Conservation (phyloP, 176 grass and related monocot genomes). For the Microstegium vimineum region DNA sequence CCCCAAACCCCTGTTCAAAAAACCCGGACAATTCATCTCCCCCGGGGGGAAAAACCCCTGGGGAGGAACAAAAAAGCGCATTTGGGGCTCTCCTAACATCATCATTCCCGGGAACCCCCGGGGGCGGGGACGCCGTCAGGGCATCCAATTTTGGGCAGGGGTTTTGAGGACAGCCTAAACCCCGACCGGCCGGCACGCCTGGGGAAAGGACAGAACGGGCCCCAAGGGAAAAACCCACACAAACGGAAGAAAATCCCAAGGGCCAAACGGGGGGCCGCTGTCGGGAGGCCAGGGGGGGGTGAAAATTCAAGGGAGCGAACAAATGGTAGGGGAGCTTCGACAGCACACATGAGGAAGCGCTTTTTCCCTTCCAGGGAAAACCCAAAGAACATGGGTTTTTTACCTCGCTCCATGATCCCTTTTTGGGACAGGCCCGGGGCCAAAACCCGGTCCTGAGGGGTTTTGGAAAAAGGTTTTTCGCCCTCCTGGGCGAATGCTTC, state of each 20-base stretch:
- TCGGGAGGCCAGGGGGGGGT: constrained; percentile 68
- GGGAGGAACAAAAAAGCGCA: constrained; percentile 30
- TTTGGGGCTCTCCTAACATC: constrained; percentile 55
- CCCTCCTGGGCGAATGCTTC: no score
- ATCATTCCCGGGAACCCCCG: constrained; percentile 63
- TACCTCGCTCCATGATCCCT: constrained; percentile 10
- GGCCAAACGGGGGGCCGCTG: constrained; percentile 51
- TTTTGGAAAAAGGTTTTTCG: no score
- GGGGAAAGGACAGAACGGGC: constrained; percentile 58
- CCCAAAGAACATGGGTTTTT: no score
- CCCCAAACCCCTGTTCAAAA: constrained; percentile 54
- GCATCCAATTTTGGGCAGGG: constrained; percentile 43
- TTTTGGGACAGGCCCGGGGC: no score
- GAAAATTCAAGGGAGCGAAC: constrained; percentile 59
- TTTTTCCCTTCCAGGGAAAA: neutral
- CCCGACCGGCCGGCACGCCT: constrained; percentile 64
- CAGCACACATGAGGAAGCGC: constrained; percentile 63
- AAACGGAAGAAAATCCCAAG: constrained; percentile 47
- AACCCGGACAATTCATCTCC: constrained; percentile 60
- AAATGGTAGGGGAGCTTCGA: constrained; percentile 57
- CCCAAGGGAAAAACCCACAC: constrained; percentile 56
- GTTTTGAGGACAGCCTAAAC: constrained; percentile 48
- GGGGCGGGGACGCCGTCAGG: constrained; percentile 39
- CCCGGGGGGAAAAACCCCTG: constrained; percentile 42
- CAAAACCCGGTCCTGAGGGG: no score